Evolutionary conservation across 768 basidiomycete species (phyloP), one percentile per base, ranked within the genome.

Genomic region (Leccinum subgranulosum): DNA sequence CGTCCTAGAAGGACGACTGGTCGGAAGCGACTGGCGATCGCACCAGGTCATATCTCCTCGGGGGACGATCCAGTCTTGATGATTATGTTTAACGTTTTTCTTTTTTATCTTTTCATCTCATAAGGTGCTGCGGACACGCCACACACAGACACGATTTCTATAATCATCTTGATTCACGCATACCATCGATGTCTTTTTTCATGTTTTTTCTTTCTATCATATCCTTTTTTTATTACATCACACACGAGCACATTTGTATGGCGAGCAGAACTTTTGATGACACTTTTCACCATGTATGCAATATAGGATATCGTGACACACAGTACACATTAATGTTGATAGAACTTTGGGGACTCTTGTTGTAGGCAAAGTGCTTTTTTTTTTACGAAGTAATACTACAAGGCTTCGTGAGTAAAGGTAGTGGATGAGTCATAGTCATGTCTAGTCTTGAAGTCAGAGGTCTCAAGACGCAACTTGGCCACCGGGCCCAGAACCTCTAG

Each of bases 1-100:
- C 61, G n/a, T 64, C 63, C 17, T 73, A 66, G 46, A 36, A n/a
- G 17, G 46, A 47, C 47, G 8, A 43, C 17, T n/a, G 39, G 29
- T 15, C 36, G n/a, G 9, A 23, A 6, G 29, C 12, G 48, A 11
- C 12, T 29, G 49, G 41, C 51, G 41, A 39, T 28, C 49, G 25
- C 31, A 54, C 34, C 60, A n/a, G 23, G 43, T 25, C 23, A 43
- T 47, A 45, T 41, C 28, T 50, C 29, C 6, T 39, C 14, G 50
- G 52, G 45, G 5, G 28, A 31, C 41, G 33, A 43, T 43, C 41
- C 19, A 9, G 15, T 49, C 43, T 49, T 14, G 50, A 49, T 9
- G 21, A 21, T 60, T 19, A 14, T 6, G 5, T 14, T 19, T 48
- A 48, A 33, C 23, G 6, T 51, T 3, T 58, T 28, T 41, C 11